Evolutionary conservation across 345 rosid genomes (phyloP).

Genomic region (Eucalyptus cloeziana): DNA sequence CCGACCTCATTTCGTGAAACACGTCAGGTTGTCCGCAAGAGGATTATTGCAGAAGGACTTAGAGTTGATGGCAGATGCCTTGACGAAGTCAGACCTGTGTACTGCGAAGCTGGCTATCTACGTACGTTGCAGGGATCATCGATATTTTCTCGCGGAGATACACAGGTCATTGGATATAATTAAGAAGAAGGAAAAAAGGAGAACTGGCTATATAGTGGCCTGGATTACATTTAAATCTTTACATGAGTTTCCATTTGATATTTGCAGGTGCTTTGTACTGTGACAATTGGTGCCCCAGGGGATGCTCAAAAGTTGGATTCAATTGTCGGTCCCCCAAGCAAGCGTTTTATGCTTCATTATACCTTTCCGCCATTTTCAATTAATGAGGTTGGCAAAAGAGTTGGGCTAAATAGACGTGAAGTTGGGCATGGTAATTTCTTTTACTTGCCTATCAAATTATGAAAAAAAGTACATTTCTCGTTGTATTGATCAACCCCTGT

Average conservation of each 20-base stretch:
- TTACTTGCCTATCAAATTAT: neutral
- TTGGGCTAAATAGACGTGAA: slow-evolving; percentile 97
- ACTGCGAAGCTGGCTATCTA: slow-evolving; percentile 61
- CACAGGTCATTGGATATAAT: slow-evolving; percentile 42
- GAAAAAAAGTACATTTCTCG: neutral
- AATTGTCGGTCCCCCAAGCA: slow-evolving; percentile 79
- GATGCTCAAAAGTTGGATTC: slow-evolving; percentile 88
- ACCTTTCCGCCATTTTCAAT: slow-evolving; percentile 93
- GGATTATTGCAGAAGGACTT: slow-evolving; percentile 71
- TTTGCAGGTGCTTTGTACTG: slow-evolving; percentile 80
- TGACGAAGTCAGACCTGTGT: slow-evolving; percentile 79
- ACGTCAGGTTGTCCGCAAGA: slow-evolving; percentile 73
- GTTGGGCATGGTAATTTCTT: slow-evolving; percentile 70
- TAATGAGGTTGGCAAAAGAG: slow-evolving; percentile 87
- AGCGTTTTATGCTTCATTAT: slow-evolving; percentile 98
- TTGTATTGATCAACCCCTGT: neutral
- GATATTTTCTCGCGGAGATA: slow-evolving; percentile 89
- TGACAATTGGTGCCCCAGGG: slow-evolving; percentile 87
- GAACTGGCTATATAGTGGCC: neutral
- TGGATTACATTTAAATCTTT: neutral
- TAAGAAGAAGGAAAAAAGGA: neutral
- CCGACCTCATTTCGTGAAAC: neutral
- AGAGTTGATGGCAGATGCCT: slow-evolving; percentile 89
- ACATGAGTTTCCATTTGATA: neutral
- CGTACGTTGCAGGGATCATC: slow-evolving; percentile 85